phyloP scores from a whole-genome alignment of 129 eudicot species.

The Tanacetum coccineum region DNA sequence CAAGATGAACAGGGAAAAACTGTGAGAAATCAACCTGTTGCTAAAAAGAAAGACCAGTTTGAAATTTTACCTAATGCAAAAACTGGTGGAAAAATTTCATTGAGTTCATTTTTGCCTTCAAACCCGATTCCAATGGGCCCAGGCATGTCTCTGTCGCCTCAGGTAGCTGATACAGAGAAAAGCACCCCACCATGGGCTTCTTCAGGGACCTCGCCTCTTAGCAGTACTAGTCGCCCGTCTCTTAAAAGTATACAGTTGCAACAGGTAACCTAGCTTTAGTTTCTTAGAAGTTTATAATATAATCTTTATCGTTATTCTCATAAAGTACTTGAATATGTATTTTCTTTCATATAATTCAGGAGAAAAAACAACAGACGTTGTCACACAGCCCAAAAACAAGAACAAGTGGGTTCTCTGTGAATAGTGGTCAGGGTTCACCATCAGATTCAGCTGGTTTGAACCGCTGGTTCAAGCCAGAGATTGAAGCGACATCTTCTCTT shows the following conservation, averaged over 20 bases:
- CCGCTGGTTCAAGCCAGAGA: slow-evolving; percentile 96
- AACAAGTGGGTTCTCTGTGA: slow-evolving; percentile 77
- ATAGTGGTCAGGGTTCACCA: slow-evolving; percentile 72
- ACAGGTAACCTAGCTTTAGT: slow-evolving; percentile 45
- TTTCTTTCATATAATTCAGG: slow-evolving; percentile 31
- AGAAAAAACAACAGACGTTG: slow-evolving; percentile 51
- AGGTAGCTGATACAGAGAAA: slow-evolving; percentile 58
- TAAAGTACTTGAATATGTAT: neutral
- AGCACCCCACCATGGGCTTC: slow-evolving; percentile 97
- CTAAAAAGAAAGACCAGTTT: slow-evolving; percentile 37
- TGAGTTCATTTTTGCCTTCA: slow-evolving; percentile 68
- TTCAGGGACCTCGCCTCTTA: slow-evolving; percentile 90
- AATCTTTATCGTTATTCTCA: neutral
- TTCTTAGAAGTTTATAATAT: slow-evolving; percentile 13
- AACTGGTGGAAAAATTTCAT: slow-evolving; percentile 43
- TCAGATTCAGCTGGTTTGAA: slow-evolving; percentile 56
- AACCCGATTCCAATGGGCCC: slow-evolving; percentile 74
- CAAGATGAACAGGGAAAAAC: slow-evolving; percentile 76
- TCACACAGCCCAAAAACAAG: slow-evolving; percentile 81
- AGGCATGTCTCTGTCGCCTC: slow-evolving; percentile 28
- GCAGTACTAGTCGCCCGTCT: slow-evolving; percentile 59
- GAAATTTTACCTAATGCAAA: slow-evolving; percentile 48
- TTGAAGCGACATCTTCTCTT: slow-evolving; percentile 76
- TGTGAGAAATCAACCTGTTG: slow-evolving; percentile 22
- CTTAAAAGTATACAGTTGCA: slow-evolving; percentile 87